phyloP scores from a whole-genome alignment of 371 early-diverging fungal genomes.

The Massospora cicadina region DNA sequence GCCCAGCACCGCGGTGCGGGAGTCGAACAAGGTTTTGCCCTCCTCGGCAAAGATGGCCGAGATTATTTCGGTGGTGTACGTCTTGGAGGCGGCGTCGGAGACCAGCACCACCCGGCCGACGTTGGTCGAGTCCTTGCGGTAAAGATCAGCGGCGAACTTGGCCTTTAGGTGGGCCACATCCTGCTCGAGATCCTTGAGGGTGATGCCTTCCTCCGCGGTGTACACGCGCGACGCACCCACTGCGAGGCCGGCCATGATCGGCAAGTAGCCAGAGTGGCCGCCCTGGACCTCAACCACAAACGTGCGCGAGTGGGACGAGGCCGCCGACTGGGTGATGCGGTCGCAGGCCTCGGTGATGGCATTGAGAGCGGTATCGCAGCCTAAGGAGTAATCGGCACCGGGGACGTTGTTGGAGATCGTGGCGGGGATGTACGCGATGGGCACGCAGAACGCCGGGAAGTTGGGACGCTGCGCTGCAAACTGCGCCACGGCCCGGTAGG shows the following conservation, averaged over 20 bases:
- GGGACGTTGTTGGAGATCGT: slow-evolving; percentile 98
- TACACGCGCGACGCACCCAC: slow-evolving; percentile 86
- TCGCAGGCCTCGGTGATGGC: slow-evolving; percentile 89
- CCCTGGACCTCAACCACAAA: slow-evolving; percentile 98
- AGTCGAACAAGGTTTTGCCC: slow-evolving; percentile 78
- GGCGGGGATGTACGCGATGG: slow-evolving; percentile 89
- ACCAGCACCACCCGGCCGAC: slow-evolving; percentile 13
- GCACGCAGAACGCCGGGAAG: slow-evolving; percentile 81
- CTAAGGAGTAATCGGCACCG: slow-evolving; percentile 91
- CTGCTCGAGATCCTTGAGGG: slow-evolving; percentile 50
- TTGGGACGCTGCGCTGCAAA: slow-evolving; percentile 46
- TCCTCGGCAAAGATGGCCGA: slow-evolving; percentile 83
- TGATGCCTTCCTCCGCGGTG: slow-evolving; percentile 88
- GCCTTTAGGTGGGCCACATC: slow-evolving; percentile 67
- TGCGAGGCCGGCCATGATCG: slow-evolving; percentile 78
- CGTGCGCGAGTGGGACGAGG: slow-evolving; percentile 76
- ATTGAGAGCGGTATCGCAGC: slow-evolving; percentile 95
- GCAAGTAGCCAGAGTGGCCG: slow-evolving; percentile 90
- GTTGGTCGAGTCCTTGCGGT: slow-evolving; percentile 57
- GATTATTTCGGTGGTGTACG: slow-evolving; percentile 83
- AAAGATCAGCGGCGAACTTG: slow-evolving; percentile 52
- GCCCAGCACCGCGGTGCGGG: slow-evolving; percentile 84
- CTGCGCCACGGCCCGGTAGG: slow-evolving; percentile 57
- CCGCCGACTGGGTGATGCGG: slow-evolving; percentile 81
- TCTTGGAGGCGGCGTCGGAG: slow-evolving; percentile 57